These are phyloP conservation scores for Aspergillus sclerotioniger DNA, from an alignment of 495 filamentous ascomycete species.

Conservation along the genomic window DNA sequence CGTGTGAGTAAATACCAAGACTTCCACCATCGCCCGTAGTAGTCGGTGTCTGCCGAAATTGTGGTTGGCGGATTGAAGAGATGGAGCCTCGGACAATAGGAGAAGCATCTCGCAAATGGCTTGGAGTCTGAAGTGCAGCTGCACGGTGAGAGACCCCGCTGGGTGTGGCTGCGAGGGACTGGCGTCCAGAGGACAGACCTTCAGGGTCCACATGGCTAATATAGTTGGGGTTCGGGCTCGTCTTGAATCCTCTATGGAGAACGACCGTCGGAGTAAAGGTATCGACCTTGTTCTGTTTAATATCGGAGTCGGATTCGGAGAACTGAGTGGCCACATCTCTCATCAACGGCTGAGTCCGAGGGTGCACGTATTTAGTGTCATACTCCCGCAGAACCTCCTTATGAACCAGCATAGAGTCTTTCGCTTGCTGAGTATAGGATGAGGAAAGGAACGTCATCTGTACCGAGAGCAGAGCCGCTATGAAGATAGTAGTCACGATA, in stretches of 20 bases:
- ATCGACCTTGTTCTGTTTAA: conserved; percentile 56
- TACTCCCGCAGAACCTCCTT: conserved; percentile 94
- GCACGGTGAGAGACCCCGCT: conserved; percentile 28
- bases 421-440: conserved; percentile 77
- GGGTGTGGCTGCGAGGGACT: conserved; percentile 26
- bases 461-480: conserved; percentile 68
- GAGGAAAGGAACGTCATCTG: conserved; percentile 71
- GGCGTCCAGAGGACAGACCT: conserved; percentile 37
- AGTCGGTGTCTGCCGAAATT: conserved; percentile 45
- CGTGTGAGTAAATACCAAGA: conserved; percentile 74
- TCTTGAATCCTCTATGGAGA: conserved; percentile 78
- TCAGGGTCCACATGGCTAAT: conserved; percentile 74
- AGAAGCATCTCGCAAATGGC: conserved; percentile 49
- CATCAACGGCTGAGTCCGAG: conserved; percentile 73
- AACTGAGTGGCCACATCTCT: conserved; percentile 83
- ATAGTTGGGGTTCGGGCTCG: conserved; percentile 87
- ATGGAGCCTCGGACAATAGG: conserved; percentile 45
- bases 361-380: conserved; percentile 92
- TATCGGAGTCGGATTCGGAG: conserved; percentile 44
- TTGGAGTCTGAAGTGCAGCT: conserved; percentile 41
- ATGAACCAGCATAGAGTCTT: conserved; percentile 79
- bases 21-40: conserved; percentile 68
- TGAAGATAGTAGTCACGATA: conserved; percentile 72
- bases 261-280: conserved; percentile 74
- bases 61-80: conserved; percentile 56